Conservation (phyloP, 352 stramenopile species). For the Aphanomyces astaci region DNA sequence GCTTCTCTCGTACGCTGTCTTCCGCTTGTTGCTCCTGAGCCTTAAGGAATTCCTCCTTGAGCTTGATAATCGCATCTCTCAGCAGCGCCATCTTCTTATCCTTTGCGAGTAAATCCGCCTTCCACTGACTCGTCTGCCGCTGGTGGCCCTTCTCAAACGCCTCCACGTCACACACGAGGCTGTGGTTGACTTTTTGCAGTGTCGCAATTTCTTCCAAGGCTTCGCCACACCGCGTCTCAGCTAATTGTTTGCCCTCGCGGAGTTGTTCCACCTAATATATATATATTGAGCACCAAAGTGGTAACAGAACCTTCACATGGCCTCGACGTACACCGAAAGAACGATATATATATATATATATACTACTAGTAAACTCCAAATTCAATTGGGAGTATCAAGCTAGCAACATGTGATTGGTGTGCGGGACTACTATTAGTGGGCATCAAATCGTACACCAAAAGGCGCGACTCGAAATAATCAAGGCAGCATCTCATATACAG, state of each 20-base stretch:
- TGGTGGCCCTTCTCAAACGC: conserved; percentile 33
- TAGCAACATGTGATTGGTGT: no score
- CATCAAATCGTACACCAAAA: no score
- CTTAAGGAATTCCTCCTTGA: conserved; percentile 87
- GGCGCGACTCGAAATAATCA: no score
- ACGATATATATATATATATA: no score
- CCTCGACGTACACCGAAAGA: no score
- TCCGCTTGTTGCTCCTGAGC: conserved; percentile 72
- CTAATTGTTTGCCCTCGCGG: conserved; percentile 54
- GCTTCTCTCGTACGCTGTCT: conserved; percentile 39
- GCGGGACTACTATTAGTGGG: no score
- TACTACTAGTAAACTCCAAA: no score
- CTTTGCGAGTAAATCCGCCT: conserved; percentile 37
- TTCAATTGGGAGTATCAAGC: no score
- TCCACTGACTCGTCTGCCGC: conserved; percentile 10
- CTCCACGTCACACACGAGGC: conserved; percentile 26
- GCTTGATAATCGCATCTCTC: conserved; percentile 68
- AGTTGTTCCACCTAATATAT: conserved; percentile 31
- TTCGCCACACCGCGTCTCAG: conserved; percentile 70
- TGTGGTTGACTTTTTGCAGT: conserved; percentile 28
- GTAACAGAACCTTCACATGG: no score
- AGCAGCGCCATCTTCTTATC: conserved; percentile 60
- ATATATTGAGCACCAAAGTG: neutral
- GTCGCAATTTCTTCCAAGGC: conserved; percentile 75
- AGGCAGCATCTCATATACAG: no score